A percentile compares a stretch with the other conserved stretches of the same genome.
Conservation (phyloP, 768 basidiomycete genomes). For the Hypsizygus marmoreus region DNA sequence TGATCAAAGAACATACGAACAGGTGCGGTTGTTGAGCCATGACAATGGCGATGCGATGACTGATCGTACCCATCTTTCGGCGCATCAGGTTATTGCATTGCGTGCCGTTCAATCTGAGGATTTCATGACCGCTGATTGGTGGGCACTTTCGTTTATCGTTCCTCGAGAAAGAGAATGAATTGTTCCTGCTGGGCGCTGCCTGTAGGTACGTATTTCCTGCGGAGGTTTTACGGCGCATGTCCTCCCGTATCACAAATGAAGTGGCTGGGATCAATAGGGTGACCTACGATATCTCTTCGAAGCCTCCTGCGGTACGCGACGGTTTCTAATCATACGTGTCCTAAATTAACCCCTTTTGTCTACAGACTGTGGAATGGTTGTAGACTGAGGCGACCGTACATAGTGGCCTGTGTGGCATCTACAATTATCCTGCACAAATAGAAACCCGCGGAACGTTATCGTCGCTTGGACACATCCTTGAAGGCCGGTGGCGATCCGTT, state of each 20-base stretch:
- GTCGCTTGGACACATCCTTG: constrained; percentile 1
- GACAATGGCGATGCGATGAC: constrained; percentile 1
- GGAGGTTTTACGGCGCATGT: constrained; percentile 85
- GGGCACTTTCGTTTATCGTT: constrained; percentile 23
- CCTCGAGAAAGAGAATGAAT: constrained; percentile 1
- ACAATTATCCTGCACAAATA: too few relatives aligned
- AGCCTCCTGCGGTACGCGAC: constrained; percentile 83
- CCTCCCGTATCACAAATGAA: constrained; percentile 97
- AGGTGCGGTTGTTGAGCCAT: constrained; percentile 45
- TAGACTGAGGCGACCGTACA: constrained; percentile 18
- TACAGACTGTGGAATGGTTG: constrained; percentile 53
- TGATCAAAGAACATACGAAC: constrained; percentile 94
- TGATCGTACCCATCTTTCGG: constrained; percentile 12
- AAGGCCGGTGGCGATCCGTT: constrained; percentile 5
- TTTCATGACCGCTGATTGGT: constrained; percentile 99
- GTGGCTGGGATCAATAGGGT: constrained; percentile 95
- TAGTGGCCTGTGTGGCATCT: too few relatives aligned
- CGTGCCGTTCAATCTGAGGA: constrained; percentile 98
- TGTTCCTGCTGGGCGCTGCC: constrained; percentile 21
- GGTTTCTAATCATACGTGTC: constrained; percentile 3
- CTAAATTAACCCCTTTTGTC: constrained; percentile 13
- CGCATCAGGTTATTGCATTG: constrained; percentile 78
- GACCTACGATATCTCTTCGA: constrained; percentile 95
- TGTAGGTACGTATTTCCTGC: constrained; percentile 95
- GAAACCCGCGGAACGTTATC: constrained; percentile 2